Evolutionary conservation across 2,329 filamentous ascomycete species (phyloP).

Genomic region (Ophiosphaerella narmari): DNA sequence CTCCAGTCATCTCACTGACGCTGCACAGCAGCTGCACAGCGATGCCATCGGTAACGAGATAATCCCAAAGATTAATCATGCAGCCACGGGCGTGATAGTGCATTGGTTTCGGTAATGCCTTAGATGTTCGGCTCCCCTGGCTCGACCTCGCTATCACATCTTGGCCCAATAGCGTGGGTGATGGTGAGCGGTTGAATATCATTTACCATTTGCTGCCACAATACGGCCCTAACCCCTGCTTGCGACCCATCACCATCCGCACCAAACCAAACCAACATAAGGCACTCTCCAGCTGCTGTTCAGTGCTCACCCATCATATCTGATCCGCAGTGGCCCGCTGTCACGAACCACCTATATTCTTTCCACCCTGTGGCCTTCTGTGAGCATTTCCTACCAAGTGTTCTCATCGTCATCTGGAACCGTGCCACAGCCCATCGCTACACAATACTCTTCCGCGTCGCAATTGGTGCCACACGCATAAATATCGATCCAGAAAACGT

Average conservation of each 20-base stretch:
- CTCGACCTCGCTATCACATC: constrained; percentile 41
- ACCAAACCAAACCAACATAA: constrained; percentile 39
- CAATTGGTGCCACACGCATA: constrained; percentile 26
- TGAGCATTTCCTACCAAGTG: constrained; percentile 13
- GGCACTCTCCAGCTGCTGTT: constrained; percentile 33
- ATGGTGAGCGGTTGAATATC: constrained; percentile 42
- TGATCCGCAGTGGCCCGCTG: constrained; percentile 16
- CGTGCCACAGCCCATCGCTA: constrained; percentile 28
- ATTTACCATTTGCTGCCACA: constrained; percentile 41
- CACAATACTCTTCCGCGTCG: constrained; percentile 25
- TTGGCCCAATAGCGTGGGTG: constrained; percentile 45
- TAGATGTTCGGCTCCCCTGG: constrained; percentile 22
- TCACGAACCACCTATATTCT: constrained; percentile 4
- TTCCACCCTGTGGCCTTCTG: constrained; percentile 2
- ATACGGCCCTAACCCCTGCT: constrained; percentile 38
- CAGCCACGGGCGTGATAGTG: constrained; percentile 34
- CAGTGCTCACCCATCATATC: constrained; percentile 35
- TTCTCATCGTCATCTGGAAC: constrained; percentile 17
- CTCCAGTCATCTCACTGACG: constrained; percentile 33
- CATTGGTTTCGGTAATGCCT: constrained; percentile 27
- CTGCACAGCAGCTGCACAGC: constrained; percentile 26
- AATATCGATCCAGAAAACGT: constrained; percentile 24
- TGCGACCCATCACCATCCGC: constrained; percentile 34
- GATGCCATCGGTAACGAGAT: constrained; percentile 19
- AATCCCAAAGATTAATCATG: constrained; percentile 25